phyloP scores from a whole-genome alignment of 2,329 filamentous ascomycete species.

The Phoma sp. region DNA sequence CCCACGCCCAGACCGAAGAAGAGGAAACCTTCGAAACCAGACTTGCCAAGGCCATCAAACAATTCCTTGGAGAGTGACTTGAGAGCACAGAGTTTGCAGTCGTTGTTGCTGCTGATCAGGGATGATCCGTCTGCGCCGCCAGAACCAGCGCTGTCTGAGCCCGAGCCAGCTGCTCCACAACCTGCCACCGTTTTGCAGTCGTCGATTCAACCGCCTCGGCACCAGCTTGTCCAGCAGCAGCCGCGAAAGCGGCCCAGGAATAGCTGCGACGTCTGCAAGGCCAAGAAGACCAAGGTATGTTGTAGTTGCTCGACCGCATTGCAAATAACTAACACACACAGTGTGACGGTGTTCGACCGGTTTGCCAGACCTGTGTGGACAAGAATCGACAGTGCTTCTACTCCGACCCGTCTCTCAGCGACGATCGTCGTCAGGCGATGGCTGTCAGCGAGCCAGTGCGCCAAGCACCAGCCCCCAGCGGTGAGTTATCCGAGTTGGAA shows the following conservation, averaged over 20 bases:
- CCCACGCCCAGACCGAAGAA: conserved; percentile 33
- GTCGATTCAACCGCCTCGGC: conserved; percentile 14
- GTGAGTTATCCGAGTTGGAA: conserved; percentile 41
- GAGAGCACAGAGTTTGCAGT: conserved; percentile 47
- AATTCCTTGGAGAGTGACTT: conserved; percentile 50
- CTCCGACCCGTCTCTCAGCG: conserved; percentile 24
- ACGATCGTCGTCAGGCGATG: conserved; percentile 28
- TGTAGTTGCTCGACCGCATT: too few species aligned
- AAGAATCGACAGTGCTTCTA: conserved; percentile 48
- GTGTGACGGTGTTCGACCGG: conserved; percentile 47
- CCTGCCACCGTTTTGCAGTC: background rate
- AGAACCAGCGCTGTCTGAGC: conserved; percentile 22
- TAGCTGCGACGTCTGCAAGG: conserved; percentile 47
- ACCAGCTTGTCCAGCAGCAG: conserved; percentile 11
- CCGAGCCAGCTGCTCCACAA: conserved; percentile 24
- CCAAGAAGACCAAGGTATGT: conserved; percentile 47
- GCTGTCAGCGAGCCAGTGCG: conserved; percentile 22
- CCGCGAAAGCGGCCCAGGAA: conserved; percentile 36
- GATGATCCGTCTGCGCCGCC: conserved; percentile 27
- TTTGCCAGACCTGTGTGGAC: conserved; percentile 44
- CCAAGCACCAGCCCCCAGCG: conserved; percentile 27
- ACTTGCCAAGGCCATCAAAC: conserved; percentile 36
- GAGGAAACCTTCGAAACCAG: conserved; percentile 31
- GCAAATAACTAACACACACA: conserved; percentile 23
- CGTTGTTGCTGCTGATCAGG: conserved; percentile 47